These are phyloP conservation scores for Elsinoe perseae DNA, from an alignment of 2,329 filamentous ascomycete species.

Conservation along the genomic window DNA sequence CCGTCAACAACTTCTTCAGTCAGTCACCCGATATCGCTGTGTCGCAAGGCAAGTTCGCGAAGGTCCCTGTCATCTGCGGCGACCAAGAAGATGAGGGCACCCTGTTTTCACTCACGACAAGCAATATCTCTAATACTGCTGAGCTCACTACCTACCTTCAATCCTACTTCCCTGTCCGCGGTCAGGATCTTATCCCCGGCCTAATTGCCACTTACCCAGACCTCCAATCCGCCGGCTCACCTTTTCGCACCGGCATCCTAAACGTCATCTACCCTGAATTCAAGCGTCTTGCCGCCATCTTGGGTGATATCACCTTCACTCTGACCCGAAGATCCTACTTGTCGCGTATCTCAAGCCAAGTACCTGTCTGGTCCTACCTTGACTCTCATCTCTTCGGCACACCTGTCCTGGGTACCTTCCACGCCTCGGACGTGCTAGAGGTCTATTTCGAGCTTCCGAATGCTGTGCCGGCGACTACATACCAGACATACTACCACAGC, in stretches of 20 bases:
- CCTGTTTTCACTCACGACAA: slow-evolving; percentile 61
- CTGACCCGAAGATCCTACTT: slow-evolving; percentile 62
- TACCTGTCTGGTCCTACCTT: slow-evolving; percentile 68
- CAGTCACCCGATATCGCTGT: slow-evolving; percentile 56
- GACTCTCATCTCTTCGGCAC: slow-evolving; percentile 63
- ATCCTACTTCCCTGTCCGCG: slow-evolving; percentile 54
- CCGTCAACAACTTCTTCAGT: slow-evolving; percentile 48
- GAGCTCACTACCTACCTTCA: slow-evolving; percentile 56
- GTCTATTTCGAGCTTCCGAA: slow-evolving; percentile 56
- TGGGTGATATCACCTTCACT: slow-evolving; percentile 70
- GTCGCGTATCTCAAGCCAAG: slow-evolving; percentile 36
- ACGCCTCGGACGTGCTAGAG: slow-evolving; percentile 61
- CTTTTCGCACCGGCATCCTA: slow-evolving; percentile 60
- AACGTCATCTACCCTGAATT: slow-evolving; percentile 70
- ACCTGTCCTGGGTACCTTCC: slow-evolving; percentile 67
- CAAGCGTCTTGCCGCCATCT: slow-evolving; percentile 66
- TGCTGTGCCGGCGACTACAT: slow-evolving; percentile 32
- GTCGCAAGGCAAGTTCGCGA: slow-evolving; percentile 46
- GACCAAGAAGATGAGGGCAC: slow-evolving; percentile 77
- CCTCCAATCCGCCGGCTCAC: slow-evolving; percentile 54
- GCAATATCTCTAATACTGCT: slow-evolving; percentile 56
- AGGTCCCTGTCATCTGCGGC: slow-evolving; percentile 59
- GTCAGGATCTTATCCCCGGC: slow-evolving; percentile 38
- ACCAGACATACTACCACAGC: slow-evolving; percentile 62
- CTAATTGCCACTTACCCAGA: slow-evolving; percentile 58